A percentile compares a stretch with the other conserved stretches of the same genome.
These are phyloP conservation scores for Coemansia sp. DNA, from an alignment of 192 early-diverging fungal species.

Conservation along the genomic window DNA sequence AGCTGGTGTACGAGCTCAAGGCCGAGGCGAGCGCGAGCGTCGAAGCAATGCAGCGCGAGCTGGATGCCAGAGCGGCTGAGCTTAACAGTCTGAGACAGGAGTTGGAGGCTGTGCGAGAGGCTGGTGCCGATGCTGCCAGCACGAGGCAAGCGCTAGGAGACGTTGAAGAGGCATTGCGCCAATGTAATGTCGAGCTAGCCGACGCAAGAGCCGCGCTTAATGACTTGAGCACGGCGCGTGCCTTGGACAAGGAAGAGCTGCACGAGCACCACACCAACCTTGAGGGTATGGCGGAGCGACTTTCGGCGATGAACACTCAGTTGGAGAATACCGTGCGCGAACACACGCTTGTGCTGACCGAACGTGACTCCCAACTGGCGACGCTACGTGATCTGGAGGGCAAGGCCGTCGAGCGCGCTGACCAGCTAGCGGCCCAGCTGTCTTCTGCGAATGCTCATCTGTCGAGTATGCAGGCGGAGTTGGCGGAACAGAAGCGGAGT, in stretches of 20 bases:
- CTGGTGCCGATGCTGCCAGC: background rate
- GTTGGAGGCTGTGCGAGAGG: background rate
- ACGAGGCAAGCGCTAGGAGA: conserved; percentile 2
- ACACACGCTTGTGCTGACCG: background rate
- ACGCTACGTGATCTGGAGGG: background rate
- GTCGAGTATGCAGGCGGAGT: background rate
- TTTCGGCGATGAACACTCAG: conserved; percentile 1
- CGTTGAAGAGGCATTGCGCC: background rate
- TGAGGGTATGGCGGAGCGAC: background rate
- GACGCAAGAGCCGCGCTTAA: background rate
- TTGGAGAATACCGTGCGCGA: background rate
- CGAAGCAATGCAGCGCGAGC: background rate
- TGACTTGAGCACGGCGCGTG: background rate
- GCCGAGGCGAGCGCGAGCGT: background rate
- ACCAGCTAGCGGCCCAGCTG: conserved; percentile 19
- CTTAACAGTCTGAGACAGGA: background rate
- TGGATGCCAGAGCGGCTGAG: conserved; percentile 1
- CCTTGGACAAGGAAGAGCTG: background rate
- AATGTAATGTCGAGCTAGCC: background rate
- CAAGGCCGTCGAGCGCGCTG: conserved; percentile 1
- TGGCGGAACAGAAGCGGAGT: background rate
- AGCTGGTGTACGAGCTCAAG: conserved; percentile 2
- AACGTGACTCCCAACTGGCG: background rate
- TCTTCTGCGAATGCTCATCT: background rate
- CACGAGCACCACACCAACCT: background rate